Conservation (phyloP, 2,329 filamentous ascomycete species). For the Pyrenophora tritici-repentis region DNA sequence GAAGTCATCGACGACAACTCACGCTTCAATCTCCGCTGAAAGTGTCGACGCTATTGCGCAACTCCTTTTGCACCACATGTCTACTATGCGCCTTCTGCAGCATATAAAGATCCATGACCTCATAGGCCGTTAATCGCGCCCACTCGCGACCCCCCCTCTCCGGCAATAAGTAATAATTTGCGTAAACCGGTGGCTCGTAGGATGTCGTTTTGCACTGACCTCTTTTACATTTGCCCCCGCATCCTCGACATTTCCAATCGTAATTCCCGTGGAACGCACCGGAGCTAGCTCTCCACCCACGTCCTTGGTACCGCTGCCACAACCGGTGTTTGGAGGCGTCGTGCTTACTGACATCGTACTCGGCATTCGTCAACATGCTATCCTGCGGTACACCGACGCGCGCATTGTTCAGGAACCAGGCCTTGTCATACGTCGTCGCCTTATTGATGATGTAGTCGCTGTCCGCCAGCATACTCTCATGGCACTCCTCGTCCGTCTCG, state of each 20-base stretch:
- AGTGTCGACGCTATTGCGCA: background rate
- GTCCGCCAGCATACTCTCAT: no score
- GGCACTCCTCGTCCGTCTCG: no score
- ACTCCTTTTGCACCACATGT: background rate
- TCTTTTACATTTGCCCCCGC: background rate
- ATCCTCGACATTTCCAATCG: background rate
- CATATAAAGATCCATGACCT: no score
- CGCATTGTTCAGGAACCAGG: background rate
- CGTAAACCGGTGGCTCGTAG: no score
- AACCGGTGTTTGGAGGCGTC: background rate
- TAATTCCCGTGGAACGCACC: background rate
- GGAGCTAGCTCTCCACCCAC: background rate
- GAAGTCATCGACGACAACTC: background rate
- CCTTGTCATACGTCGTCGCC: no score
- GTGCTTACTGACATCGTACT: background rate
- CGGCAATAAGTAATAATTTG: no score
- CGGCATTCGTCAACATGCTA: background rate
- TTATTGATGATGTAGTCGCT: no score
- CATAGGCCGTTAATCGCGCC: no score
- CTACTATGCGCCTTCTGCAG: no score
- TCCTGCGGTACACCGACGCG: background rate
- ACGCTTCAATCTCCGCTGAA: constrained; percentile 3
- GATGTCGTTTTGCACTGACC: background rate
- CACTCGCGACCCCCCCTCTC: no score
- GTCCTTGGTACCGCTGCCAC: background rate